Evolutionary conservation across 805 yeast genomes (phyloP).

Genomic region (Zygosaccharomyces bailii): DNA sequence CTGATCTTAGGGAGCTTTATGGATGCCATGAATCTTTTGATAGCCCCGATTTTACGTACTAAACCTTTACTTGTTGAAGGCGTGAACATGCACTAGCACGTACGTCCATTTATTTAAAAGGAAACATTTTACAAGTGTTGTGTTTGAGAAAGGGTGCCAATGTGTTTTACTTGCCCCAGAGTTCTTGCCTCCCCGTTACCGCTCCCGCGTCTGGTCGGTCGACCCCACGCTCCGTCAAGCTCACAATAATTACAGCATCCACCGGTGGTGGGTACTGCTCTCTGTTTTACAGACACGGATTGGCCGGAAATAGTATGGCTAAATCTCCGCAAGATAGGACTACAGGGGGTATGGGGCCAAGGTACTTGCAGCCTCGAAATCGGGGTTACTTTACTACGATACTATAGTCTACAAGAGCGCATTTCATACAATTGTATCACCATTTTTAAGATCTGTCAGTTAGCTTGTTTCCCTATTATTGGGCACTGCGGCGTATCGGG

Average conservation of each 20-base stretch:
- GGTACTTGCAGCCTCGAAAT: too few relatives aligned
- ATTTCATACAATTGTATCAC: too few relatives aligned
- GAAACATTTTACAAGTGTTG: not conserved
- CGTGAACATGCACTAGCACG: not conserved
- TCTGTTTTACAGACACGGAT: slow-evolving; percentile 1
- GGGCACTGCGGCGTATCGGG: too few relatives aligned
- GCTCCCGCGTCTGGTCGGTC: not conserved
- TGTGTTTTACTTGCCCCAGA: not conserved
- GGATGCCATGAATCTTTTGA: slow-evolving; percentile 4
- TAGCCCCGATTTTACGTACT: not conserved
- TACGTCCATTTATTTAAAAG: not conserved
- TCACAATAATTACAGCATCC: not conserved
- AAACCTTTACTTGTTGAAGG: not conserved
- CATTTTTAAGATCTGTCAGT: too few relatives aligned
- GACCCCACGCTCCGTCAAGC: slow-evolving; percentile 1
- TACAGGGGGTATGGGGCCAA: not conserved
- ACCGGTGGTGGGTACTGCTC: not conserved
- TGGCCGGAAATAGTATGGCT: slow-evolving; percentile 1
- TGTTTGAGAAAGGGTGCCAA: not conserved
- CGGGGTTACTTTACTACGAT: too few relatives aligned
- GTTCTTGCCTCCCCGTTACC: slow-evolving; percentile 1
- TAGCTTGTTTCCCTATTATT: too few relatives aligned
- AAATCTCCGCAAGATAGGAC: not conserved
- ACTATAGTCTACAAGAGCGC: too few relatives aligned
- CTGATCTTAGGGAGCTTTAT: slow-evolving; percentile 20